Evolutionary conservation across 192 early-diverging fungal species (phyloP).

Genomic region (Bifiguratus adelaidae): DNA sequence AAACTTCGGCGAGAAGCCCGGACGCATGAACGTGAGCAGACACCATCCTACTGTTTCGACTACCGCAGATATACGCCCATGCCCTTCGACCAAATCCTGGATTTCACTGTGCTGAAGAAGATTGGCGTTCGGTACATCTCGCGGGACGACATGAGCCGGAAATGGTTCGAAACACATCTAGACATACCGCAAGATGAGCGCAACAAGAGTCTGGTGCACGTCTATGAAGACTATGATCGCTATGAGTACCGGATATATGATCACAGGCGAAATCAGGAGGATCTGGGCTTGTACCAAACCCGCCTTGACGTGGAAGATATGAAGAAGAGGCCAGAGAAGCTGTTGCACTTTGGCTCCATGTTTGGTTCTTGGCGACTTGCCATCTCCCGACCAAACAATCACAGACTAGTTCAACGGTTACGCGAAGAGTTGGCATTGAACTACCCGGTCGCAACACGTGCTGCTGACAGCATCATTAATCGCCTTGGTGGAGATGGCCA

Average conservation of each 20-base stretch:
- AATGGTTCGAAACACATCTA: conserved; percentile 26
- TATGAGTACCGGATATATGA: conserved; percentile 34
- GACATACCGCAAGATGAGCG: conserved; percentile 19
- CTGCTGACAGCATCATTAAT: conserved; percentile 20
- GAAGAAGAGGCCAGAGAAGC: conserved; percentile 15
- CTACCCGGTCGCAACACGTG: conserved; percentile 22
- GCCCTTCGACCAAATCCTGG: conserved; percentile 8
- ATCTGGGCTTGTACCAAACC: conserved; percentile 8
- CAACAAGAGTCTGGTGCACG: conserved; percentile 2
- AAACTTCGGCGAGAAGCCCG: conserved; percentile 1
- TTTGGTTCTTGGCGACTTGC: conserved; percentile 28
- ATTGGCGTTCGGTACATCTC: conserved; percentile 8
- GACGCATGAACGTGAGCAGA: not conserved
- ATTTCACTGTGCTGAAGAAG: conserved; percentile 8
- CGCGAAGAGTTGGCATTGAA: conserved; percentile 11
- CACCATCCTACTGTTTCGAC: conserved; percentile 8
- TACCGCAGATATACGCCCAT: conserved; percentile 12
- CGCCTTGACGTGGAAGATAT: conserved; percentile 24
- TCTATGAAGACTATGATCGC: conserved; percentile 23
- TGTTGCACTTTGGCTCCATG: conserved; percentile 34
- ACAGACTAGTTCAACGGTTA: conserved; percentile 6
- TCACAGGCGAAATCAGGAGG: conserved; percentile 9
- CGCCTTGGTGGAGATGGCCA: conserved; percentile 20
- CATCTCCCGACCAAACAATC: conserved; percentile 16
- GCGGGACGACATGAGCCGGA: conserved; percentile 9